Evolutionary conservation across 1,139 yeast species (phyloP).

Genomic region (Scheffersomyces lignicola): DNA sequence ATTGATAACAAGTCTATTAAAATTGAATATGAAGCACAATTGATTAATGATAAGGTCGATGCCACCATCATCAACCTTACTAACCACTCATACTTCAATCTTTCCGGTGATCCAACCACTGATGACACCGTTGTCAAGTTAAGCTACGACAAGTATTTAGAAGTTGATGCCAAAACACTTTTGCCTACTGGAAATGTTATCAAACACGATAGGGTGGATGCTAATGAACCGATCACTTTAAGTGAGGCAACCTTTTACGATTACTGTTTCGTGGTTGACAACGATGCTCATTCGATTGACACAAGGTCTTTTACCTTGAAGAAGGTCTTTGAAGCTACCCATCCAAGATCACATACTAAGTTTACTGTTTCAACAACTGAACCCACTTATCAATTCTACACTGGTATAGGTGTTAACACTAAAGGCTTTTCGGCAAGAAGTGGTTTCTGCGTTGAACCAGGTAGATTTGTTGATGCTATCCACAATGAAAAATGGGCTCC

Average conservation of each 20-base stretch:
- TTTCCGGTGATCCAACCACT: conserved; percentile 25
- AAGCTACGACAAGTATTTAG: conserved; percentile 32
- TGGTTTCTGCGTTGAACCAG: conserved; percentile 68
- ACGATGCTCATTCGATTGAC: conserved; percentile 31
- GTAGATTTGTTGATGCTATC: conserved; percentile 59
- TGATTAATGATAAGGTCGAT: conserved; percentile 31
- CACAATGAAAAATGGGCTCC: conserved; percentile 47
- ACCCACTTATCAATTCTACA: conserved; percentile 68
- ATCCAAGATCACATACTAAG: conserved; percentile 45
- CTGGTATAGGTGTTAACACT: conserved; percentile 54
- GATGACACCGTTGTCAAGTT: conserved; percentile 37
- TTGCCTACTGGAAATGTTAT: conserved; percentile 54
- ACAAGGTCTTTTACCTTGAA: conserved; percentile 41
- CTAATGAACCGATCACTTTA: conserved; percentile 25
- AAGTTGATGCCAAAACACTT: conserved; percentile 31
- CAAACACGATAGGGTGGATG: conserved; percentile 18
- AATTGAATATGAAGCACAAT: conserved; percentile 49
- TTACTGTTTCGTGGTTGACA: conserved; percentile 50
- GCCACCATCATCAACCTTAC: conserved; percentile 60
- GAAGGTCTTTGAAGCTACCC: conserved; percentile 45
- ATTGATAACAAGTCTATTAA: conserved; percentile 30
- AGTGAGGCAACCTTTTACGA: conserved; percentile 38
- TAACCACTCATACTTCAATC: conserved; percentile 64
- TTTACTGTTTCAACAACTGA: conserved; percentile 57
- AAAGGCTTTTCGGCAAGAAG: conserved; percentile 44